These are phyloP conservation scores for Breviolum minutum DNA, from an alignment of 73 alveolate genomes.

Conservation along the genomic window DNA sequence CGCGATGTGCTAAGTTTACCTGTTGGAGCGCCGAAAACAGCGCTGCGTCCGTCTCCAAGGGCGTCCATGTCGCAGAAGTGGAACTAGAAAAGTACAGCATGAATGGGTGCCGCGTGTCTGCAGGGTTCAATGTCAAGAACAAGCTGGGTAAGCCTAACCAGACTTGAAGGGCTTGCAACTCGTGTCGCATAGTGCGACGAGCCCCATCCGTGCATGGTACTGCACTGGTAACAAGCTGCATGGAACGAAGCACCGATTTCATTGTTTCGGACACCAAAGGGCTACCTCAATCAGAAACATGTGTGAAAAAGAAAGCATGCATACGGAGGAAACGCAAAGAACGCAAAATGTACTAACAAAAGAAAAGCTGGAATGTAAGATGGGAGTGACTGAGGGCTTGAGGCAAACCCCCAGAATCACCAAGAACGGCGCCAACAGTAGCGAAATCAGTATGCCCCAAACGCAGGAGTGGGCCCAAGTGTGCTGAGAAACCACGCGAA, in stretches of 20 bases:
- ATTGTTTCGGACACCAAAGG: background rate
- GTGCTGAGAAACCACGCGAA: background rate
- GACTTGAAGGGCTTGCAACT: background rate
- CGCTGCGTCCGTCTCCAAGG: background rate
- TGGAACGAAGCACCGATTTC: background rate
- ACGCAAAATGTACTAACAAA: too few species aligned
- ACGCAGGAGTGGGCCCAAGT: background rate
- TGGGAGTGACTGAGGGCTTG: background rate
- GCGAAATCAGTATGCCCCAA: background rate
- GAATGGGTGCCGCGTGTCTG: constrained; percentile 22
- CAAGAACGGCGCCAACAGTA: background rate
- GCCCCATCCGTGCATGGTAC: constrained; percentile 2
- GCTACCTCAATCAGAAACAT: background rate
- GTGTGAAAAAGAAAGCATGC: background rate
- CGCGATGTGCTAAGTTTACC: background rate
- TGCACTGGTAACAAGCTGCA: background rate
- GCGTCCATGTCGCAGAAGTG: background rate
- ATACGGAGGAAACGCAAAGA: too few species aligned
- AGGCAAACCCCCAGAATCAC: background rate
- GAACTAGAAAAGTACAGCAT: background rate
- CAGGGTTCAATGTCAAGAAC: constrained; percentile 31
- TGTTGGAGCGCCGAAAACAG: background rate
- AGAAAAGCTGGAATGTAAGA: background rate
- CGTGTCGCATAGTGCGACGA: background rate
- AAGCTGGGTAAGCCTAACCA: background rate